phyloP scores from a whole-genome alignment of 768 basidiomycete species.

The Grammothele lineata region DNA sequence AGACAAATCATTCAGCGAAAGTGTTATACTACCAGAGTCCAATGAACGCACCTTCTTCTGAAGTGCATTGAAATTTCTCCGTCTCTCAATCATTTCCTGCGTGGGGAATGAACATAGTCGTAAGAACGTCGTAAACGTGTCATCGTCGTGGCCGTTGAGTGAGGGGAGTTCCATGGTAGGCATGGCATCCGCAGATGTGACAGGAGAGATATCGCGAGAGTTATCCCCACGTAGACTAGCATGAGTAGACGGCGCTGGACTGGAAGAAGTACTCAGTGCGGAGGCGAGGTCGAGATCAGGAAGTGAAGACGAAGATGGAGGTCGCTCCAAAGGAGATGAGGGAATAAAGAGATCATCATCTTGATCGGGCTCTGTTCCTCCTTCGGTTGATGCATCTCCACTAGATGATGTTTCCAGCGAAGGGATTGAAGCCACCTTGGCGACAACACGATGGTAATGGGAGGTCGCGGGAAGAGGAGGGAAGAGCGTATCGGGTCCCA shows the following conservation, averaged over 20 bases:
- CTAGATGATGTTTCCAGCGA: background rate
- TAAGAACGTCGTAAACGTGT: too few species aligned
- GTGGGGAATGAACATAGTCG: too few species aligned
- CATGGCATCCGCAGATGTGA: conserved; percentile 1
- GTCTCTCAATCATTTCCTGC: too few species aligned
- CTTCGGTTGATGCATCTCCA: background rate
- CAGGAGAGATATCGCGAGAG: conserved; percentile 8
- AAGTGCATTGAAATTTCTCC: too few species aligned
- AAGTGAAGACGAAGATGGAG: conserved; percentile 34
- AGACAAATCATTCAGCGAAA: too few species aligned
- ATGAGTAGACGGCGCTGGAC: conserved; percentile 41
- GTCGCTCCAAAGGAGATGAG: conserved; percentile 11
- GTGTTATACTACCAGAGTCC: too few species aligned
- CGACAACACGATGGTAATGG: conserved; percentile 30
- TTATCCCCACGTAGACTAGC: conserved; percentile 8
- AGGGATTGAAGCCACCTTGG: conserved; percentile 9
- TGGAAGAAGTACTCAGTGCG: conserved; percentile 62
- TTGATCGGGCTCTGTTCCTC: background rate
- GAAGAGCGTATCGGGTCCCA: conserved; percentile 63
- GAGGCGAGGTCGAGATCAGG: conserved; percentile 66
- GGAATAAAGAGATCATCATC: background rate
- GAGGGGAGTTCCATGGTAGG: background rate
- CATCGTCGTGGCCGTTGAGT: too few species aligned
- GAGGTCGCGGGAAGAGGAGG: conserved; percentile 62
- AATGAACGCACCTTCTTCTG: too few species aligned